Percentiles rank a stretch among this genome's conserved stretches.
Evolutionary conservation across 495 filamentous ascomycete genomes (phyloP).

Genomic region (Talaromyces nanjingensis): DNA sequence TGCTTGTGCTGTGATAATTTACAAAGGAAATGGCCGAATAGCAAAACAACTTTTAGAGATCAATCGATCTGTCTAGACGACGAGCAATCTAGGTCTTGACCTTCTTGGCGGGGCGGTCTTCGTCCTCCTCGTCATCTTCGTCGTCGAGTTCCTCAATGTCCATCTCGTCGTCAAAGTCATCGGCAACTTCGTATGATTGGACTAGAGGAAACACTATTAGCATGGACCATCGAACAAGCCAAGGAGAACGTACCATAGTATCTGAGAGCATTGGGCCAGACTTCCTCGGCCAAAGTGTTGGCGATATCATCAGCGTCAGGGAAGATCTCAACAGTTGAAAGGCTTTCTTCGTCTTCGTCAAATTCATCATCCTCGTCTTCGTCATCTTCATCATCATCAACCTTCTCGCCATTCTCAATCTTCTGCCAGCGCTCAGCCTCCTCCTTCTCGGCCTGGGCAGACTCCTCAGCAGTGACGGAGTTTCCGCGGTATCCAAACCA

Average conservation of each 20-base stretch:
- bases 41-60: neutral
- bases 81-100: slow-evolving; percentile 26
- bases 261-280: slow-evolving; percentile 81
- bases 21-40: neutral
- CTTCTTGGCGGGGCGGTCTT: slow-evolving; percentile 37
- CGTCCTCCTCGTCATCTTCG: slow-evolving; percentile 14
- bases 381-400: slow-evolving; percentile 35
- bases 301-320: slow-evolving; percentile 74
- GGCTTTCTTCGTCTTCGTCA: slow-evolving; percentile 47
- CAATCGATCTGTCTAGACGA: neutral
- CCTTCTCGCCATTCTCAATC: slow-evolving; percentile 46
- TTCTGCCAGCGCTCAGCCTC: slow-evolving; percentile 53
- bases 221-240: neutral
- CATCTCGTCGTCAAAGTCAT: slow-evolving; percentile 23
- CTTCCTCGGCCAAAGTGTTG: slow-evolving; percentile 70
- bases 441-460: slow-evolving; percentile 46
- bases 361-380: slow-evolving; percentile 45
- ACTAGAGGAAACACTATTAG: slow-evolving; percentile 18
- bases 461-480: slow-evolving; percentile 63
- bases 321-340: slow-evolving; percentile 66
- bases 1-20: slow-evolving; percentile 46
- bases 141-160: slow-evolving; percentile 28
- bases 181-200: slow-evolving; percentile 25
- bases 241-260: slow-evolving; percentile 68
- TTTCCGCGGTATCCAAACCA: slow-evolving; percentile 74